phyloP scores from a whole-genome alignment of 108 stramenopile species.

The Schizochytrium sp. region DNA sequence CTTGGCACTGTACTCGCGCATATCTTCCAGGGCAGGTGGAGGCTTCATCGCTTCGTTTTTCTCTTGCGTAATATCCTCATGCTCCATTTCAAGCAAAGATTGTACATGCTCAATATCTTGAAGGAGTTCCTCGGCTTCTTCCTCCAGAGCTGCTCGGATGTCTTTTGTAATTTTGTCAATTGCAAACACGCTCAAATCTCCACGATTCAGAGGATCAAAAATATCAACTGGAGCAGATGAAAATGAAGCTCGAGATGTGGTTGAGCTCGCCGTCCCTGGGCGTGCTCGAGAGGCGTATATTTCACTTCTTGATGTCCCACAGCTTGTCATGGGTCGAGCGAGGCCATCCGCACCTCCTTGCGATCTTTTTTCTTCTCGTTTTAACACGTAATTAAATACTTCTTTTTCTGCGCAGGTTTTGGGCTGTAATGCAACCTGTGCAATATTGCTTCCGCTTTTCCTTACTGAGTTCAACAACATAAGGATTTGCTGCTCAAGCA shows the following conservation, averaged over 20 bases:
- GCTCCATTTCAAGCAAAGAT: constrained; percentile 1
- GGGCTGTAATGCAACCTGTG: not conserved
- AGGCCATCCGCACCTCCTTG: not conserved
- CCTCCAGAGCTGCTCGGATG: constrained; percentile 13
- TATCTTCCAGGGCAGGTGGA: constrained; percentile 44
- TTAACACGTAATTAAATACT: not conserved
- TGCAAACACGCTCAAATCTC: not conserved
- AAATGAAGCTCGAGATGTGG: constrained; percentile 17
- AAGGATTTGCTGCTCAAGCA: constrained; percentile 55
- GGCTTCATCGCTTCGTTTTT: constrained; percentile 12
- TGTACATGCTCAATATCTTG: constrained; percentile 50
- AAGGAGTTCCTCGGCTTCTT: constrained; percentile 41
- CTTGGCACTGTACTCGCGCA: constrained; percentile 60
- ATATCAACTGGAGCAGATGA: constrained; percentile 40
- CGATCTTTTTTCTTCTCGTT: not conserved
- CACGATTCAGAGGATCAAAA: not conserved
- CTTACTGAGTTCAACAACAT: constrained; percentile 32
- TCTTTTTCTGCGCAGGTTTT: not conserved
- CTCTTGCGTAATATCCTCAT: constrained; percentile 1
- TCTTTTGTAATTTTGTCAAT: constrained; percentile 54
- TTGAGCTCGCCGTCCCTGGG: constrained; percentile 27
- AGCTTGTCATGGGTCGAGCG: constrained; percentile 28
- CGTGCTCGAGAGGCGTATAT: not conserved
- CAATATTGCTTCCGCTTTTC: constrained; percentile 2
- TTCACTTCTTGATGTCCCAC: constrained; percentile 9